Base-by-base conservation (phyloP, 208 protist species). In the Leishmania tarentolae region DNA sequence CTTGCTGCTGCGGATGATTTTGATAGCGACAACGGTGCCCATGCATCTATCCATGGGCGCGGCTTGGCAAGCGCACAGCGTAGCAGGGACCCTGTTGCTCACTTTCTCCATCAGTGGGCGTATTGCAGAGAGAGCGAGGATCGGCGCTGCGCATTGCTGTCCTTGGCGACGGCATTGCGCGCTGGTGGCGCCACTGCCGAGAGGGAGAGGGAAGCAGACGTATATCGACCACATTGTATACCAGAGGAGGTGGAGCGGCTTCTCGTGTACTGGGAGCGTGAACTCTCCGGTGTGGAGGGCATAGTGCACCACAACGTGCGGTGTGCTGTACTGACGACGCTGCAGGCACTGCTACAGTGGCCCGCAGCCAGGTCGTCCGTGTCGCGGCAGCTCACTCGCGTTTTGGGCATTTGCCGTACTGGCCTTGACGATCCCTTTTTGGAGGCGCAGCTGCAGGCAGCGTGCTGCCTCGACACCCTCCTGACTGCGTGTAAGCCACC, bases 341-440 rank as follows among this genome's bases (percentile, higher is more conserved):
- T 97, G 37, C 86, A 81, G 7, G 76, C 81, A 40, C 59, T 90
- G 17, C 47, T 93, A 17, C 47, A 71, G 37, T 78, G 59, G 44
- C 61, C 71, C 1, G 52, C 47, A 11, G 75, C 91, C 53, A 77
- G 75, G 2, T 50, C 76, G 4, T 68, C 78, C 40, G 75, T 92
- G 53, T 78, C 77, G 50, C 83, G 85, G 24, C 83, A 81, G 63
- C 81, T 94, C n/a, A 79, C 78, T 40, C 83, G 83, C 35, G 28
- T 95, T 24, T 40, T 97, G 35, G 37, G 47, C 9, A 69, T 90
- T 31, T 88, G 86, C 57, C 87, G 90, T 31, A 28, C 46, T 42
- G 91, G 92, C n/a, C 72, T 95, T 17, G 94, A 97, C 76, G 94
- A 97, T 78, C 82, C 85, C 3, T 97, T 97, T 78, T 46, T 87